Conservation (phyloP, 2,329 filamentous ascomycete species). For the Lojkania enalia region DNA sequence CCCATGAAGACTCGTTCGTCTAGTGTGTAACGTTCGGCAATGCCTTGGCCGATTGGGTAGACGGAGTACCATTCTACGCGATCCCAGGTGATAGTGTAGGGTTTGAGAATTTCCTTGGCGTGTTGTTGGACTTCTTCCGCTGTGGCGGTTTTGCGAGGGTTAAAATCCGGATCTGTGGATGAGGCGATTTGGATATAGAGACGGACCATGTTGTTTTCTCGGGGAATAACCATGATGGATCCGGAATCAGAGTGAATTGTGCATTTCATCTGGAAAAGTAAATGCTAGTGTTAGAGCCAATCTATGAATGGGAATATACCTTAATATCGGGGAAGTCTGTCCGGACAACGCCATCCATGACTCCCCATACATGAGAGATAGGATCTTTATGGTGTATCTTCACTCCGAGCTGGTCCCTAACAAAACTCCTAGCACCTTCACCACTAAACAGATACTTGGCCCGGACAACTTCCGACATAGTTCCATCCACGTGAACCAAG, state of each 20-base stretch:
- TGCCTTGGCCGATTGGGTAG: conserved; percentile 67
- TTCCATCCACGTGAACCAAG: conserved; percentile 75
- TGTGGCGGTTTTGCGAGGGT: conserved; percentile 63
- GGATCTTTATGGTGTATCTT: conserved; percentile 66
- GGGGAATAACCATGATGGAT: conserved; percentile 66
- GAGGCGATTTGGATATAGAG: conserved; percentile 64
- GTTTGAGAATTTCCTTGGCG: conserved; percentile 62
- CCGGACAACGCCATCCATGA: conserved; percentile 67
- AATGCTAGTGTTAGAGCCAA: not conserved
- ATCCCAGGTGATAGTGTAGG: conserved; percentile 65
- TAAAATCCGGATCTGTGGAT: conserved; percentile 63
- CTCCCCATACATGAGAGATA: conserved; percentile 67
- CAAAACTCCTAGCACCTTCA: conserved; percentile 64
- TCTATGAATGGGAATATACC: conserved; percentile 34
- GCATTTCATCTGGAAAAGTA: conserved; percentile 60
- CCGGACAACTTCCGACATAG: conserved; percentile 65
- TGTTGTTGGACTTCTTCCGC: conserved; percentile 61
- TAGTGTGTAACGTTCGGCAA: conserved; percentile 65
- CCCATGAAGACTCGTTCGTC: conserved; percentile 69
- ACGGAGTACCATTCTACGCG: conserved; percentile 68
- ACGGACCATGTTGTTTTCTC: conserved; percentile 59
- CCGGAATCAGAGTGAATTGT: conserved; percentile 68
- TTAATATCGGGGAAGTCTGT: conserved; percentile 67
- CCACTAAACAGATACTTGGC: conserved; percentile 67
- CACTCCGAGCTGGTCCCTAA: conserved; percentile 67